Conservation (phyloP, 192 early-diverging fungal genomes). For the Coemansia aciculifera region DNA sequence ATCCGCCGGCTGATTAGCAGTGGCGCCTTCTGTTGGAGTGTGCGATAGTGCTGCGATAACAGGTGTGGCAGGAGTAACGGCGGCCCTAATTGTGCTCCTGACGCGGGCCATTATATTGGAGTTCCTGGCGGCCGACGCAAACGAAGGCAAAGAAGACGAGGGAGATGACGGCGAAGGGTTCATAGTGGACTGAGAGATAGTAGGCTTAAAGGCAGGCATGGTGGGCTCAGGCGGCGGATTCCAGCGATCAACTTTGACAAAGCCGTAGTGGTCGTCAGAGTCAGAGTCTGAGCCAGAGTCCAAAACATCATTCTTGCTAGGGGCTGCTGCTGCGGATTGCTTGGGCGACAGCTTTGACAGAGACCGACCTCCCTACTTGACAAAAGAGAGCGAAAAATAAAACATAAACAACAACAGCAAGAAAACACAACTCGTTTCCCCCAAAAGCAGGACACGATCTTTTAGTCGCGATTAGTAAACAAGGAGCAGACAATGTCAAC, state of each 20-base stretch:
- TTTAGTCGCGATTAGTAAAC: constrained; percentile 6
- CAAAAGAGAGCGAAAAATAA: background rate
- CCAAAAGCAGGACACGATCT: constrained; percentile 5
- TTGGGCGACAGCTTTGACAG: constrained; percentile 8
- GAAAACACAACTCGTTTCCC: constrained; percentile 1
- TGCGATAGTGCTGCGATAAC: background rate
- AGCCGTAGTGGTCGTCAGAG: constrained; percentile 51
- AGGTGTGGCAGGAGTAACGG: constrained; percentile 5
- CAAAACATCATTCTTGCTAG: constrained; percentile 10
- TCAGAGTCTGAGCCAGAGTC: constrained; percentile 40
- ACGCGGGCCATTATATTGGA: constrained; percentile 28
- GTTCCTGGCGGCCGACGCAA: constrained; percentile 2
- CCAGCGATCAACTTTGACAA: constrained; percentile 48
- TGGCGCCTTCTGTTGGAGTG: background rate
- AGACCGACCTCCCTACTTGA: constrained; percentile 5
- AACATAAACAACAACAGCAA: constrained; percentile 10
- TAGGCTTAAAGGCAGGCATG: constrained; percentile 37
- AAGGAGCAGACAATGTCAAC: background rate
- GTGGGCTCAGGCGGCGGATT: constrained; percentile 27
- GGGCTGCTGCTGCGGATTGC: constrained; percentile 8
- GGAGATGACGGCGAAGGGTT: background rate
- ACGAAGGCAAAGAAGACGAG: constrained; percentile 5
- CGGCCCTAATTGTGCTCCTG: constrained; percentile 29
- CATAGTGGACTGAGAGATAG: constrained; percentile 16
- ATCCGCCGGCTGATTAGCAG: background rate